Evolutionary conservation across 164 flowering plant genomes (phyloP).

Genomic region (Annona cherimola): DNA sequence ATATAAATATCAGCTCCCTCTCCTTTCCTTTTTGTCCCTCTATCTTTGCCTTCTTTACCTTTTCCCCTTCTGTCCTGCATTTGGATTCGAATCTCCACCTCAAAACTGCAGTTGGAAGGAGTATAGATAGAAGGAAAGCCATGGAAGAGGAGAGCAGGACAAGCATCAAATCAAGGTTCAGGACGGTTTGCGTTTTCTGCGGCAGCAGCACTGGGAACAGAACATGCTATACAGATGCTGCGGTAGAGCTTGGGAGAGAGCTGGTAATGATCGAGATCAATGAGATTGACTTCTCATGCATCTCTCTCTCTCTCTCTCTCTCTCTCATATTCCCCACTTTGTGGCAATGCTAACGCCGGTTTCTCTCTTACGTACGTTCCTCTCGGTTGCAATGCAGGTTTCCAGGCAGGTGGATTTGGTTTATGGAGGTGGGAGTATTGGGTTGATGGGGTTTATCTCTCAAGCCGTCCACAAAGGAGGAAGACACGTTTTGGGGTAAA

Average conservation of each 20-base stretch:
- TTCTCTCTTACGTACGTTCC: not conserved
- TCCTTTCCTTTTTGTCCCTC: not conserved
- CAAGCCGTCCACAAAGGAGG: conserved; percentile 38
- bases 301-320: not conserved
- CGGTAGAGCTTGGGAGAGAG: conserved; percentile 31
- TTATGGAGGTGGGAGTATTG: conserved; percentile 44
- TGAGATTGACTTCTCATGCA: too few relatives aligned
- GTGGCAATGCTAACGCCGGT: too few relatives aligned
- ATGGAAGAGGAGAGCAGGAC: conserved; percentile 8
- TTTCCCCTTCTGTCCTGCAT: not conserved
- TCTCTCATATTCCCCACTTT: not conserved
- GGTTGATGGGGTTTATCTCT: conserved; percentile 44
- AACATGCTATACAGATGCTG: conserved; percentile 29
- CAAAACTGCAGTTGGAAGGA: not conserved
- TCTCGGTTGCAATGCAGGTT: conserved; percentile 17
- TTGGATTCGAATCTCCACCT: not conserved
- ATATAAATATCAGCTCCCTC: not conserved
- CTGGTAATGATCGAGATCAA: conserved; percentile 14
- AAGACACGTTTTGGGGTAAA: conserved; percentile 37
- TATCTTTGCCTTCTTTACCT: not conserved
- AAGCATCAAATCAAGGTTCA: conserved; percentile 23
- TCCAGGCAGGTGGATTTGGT: conserved; percentile 31
- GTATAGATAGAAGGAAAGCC: not conserved
- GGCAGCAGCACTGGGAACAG: conserved; percentile 37
- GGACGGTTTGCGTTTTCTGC: conserved; percentile 32